Evolutionary conservation across 257 asterid species (phyloP), one percentile per base, ranked within the genome.

Genomic region (Ilex asprella): DNA sequence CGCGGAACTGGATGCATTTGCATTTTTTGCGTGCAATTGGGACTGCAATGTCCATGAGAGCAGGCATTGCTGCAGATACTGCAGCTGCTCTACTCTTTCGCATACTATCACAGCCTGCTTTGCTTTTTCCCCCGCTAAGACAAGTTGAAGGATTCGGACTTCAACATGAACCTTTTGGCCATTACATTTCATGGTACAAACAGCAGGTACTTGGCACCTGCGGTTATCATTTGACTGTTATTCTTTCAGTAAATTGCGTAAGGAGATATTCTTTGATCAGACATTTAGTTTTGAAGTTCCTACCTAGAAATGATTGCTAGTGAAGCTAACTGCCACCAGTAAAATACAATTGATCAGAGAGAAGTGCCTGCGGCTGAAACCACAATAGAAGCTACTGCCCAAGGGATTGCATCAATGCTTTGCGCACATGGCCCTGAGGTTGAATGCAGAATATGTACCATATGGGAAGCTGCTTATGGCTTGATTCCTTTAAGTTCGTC

Each of bases 381-480:
- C 59, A 89, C 97, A 2, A 79, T 85, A 55, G 97, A 92, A 80
- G 97, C 99, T 56, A 92, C 99, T 66, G 99, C 99, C 58, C 97
- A 93, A 71, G 99, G 97, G 67, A 89, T 93, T 81, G 97, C 99
- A 39, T 93, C 99, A 13, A 89, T 93, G 99, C 99, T 93, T 69
- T 93, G 99, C 66, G 97, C 99, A 64, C 97, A 93, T 63, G 99
- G 97, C 52, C 95, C 97, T 16, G 99, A 93, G 83, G 99, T 89
- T 55, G 97, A 93, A 74, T 93, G 99, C 97, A 82, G 99, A 74
- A 89, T 93, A 78, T 93, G 99, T 72, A 93, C 99, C 55, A 87
- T 93, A 61, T 93, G 99, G 99, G 99, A 93, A 89, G 99, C 96
- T 67, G 99, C 99, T 60, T 93, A 93, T 72, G 99, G 99, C 56